phyloP scores from a whole-genome alignment of 208 protist genomes.

The Crithidia bombi region DNA sequence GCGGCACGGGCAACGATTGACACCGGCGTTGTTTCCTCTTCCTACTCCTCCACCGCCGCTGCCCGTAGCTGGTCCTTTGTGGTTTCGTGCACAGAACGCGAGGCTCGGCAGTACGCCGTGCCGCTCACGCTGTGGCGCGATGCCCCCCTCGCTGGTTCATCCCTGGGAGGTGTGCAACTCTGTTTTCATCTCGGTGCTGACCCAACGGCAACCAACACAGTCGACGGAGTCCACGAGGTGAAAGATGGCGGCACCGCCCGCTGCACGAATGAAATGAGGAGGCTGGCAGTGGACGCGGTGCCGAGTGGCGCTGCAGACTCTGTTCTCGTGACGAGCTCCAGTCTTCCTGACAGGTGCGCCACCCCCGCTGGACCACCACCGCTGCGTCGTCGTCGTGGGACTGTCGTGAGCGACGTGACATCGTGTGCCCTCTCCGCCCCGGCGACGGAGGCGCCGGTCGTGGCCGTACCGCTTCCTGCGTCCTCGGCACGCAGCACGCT shows the following conservation, averaged over 20 bases:
- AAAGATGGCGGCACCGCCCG: too few species aligned
- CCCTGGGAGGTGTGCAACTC: constrained; percentile 20
- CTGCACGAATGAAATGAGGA: too few species aligned
- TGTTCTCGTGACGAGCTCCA: background rate
- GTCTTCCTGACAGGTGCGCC: background rate
- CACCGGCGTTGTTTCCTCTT: background rate
- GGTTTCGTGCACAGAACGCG: constrained; percentile 10
- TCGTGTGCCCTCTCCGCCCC: too few species aligned
- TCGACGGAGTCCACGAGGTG: background rate
- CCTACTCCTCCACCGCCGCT: background rate
- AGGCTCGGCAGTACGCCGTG: constrained; percentile 26
- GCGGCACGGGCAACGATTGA: background rate
- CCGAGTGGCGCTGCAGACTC: background rate
- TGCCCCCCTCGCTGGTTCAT: background rate
- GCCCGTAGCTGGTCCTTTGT: background rate
- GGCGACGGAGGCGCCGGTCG: background rate
- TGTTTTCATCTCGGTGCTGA: constrained; percentile 17
- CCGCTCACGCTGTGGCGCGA: constrained; percentile 25
- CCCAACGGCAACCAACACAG: background rate
- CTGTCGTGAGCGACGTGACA: constrained; percentile 9
- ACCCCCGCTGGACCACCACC: background rate
- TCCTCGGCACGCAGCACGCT: background rate
- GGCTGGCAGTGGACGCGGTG: too few species aligned
- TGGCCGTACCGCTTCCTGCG: background rate
- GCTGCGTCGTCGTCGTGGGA: constrained; percentile 19